phyloP scores from a whole-genome alignment of 495 filamentous ascomycete species.

The Annulohypoxylon maeteangense region DNA sequence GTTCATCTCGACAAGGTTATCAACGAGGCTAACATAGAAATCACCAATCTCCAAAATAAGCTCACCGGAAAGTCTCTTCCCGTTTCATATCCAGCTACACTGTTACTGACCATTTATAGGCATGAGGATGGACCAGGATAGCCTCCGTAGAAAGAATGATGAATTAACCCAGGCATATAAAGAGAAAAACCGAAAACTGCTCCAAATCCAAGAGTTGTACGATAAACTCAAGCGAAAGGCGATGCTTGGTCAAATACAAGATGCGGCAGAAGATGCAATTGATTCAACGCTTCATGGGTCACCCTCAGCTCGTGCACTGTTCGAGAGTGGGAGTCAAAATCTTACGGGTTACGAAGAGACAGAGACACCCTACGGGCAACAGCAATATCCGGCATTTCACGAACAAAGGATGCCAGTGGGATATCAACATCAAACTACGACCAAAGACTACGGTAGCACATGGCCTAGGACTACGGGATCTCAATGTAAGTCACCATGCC shows the following conservation, averaged over 20 bases:
- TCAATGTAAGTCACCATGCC: conserved; percentile 24
- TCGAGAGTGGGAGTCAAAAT: conserved; percentile 22
- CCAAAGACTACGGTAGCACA: conserved; percentile 4
- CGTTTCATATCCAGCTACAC: conserved; percentile 13
- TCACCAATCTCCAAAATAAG: conserved; percentile 72
- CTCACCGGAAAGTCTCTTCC: conserved; percentile 43
- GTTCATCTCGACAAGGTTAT: conserved; percentile 82
- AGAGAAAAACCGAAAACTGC: conserved; percentile 80
- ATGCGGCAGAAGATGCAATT: conserved; percentile 74
- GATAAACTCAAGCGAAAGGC: conserved; percentile 81
- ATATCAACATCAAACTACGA: conserved; percentile 29
- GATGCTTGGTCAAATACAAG: conserved; percentile 73
- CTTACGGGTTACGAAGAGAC: conserved; percentile 18
- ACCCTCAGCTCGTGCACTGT: background rate
- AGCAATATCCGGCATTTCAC: conserved; percentile 12
- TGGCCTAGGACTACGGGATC: conserved; percentile 40
- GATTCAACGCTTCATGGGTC: conserved; percentile 62
- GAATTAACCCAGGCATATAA: conserved; percentile 74
- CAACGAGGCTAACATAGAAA: conserved; percentile 82
- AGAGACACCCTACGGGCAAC: conserved; percentile 27
- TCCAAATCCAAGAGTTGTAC: conserved; percentile 85
- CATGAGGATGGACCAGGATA: conserved; percentile 72
- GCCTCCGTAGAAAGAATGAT: conserved; percentile 77
- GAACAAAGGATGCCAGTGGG: conserved; percentile 24
- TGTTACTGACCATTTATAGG: conserved; percentile 54